A percentile compares a stretch with the other conserved stretches of the same genome.
phyloP scores from a whole-genome alignment of 2,329 filamentous ascomycete genomes.

The Diaporthe caulivora region DNA sequence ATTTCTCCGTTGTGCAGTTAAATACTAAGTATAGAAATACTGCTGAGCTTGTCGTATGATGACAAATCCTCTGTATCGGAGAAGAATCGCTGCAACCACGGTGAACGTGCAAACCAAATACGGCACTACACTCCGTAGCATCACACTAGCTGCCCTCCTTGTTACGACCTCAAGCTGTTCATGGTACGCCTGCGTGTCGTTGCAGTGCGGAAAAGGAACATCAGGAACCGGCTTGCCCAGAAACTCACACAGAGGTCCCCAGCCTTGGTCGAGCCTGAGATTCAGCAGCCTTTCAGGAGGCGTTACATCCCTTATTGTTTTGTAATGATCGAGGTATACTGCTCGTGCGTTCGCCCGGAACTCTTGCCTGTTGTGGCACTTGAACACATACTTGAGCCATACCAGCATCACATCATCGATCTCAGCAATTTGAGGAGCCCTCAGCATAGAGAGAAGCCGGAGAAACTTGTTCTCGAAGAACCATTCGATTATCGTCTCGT shows the following conservation, averaged over 20 bases:
- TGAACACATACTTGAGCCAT: conserved; percentile 48
- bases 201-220: conserved; percentile 18
- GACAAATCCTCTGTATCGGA: not conserved
- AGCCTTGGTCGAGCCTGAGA: conserved; percentile 47
- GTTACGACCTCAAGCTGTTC: conserved; percentile 20
- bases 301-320: conserved; percentile 44
- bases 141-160: not conserved
- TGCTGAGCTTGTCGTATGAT: not conserved
- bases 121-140: not conserved
- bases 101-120: not conserved
- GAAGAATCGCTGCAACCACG: not conserved
- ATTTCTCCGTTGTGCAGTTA: too few species aligned
- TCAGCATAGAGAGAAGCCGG: not conserved
- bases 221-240: conserved; percentile 27
- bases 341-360: conserved; percentile 46
- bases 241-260: conserved; percentile 45
- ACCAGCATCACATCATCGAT: conserved; percentile 40
- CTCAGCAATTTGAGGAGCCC: conserved; percentile 1
- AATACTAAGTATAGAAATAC: too few species aligned
- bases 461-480: conserved; percentile 44
- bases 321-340: conserved; percentile 41
- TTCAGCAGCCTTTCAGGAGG: conserved; percentile 42
- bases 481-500: conserved; percentile 42
- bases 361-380: conserved; percentile 45
- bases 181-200: conserved; percentile 22